Base-by-base conservation (phyloP, 345 rosid genomes). In the Eucalyptus tenuipes region DNA sequence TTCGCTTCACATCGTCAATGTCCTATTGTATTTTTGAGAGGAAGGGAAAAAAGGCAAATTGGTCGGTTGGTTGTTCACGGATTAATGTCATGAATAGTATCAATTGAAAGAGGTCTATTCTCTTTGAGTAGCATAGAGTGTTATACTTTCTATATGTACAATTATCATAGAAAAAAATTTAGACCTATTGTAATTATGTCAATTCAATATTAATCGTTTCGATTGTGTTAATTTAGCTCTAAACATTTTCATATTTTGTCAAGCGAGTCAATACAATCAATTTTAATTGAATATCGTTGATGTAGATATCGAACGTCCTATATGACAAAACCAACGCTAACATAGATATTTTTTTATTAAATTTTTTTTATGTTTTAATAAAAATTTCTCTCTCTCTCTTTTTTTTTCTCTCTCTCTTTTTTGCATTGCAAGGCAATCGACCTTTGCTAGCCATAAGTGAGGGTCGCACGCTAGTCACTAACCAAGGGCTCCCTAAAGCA, bases 301-400 rank as follows among this genome's bases (percentile, higher is more conserved):
- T 0, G 6, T 8, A 22, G 2, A 55, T 1, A 3, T 24, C 22
- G 6, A 1, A 22, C 0, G 1, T 4, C 3, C 24, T 24, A 55
- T 1, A 55, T 24, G 3, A 24, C 1, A 53, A 2, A 22, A 7
- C 7, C 0, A 8, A 2, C 25, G 20, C 2, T 4, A 0, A 10
- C 1, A 53, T 55, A 10, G 1, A 55, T 24, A 8, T 55, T 22
- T 53, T 20, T 3, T 7, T 18, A 1, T 52, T n/a, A n/a, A n/a
- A n/a, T 7, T 15, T 16, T 52, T 52, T 17, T 50, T 17, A 53
- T 20, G 1, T 7, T 50, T 50, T 55, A 8, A 53, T 8, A 2
- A 6, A 42, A 10, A 10, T 48, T 55, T 9, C 4, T 7, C 20
- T 2, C 22, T 22, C 7, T 3, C 3, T 22, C 61, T 47, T 47